These are phyloP conservation scores for Colletotrichum sp. DNA, from an alignment of 2,329 filamentous ascomycete genomes.

Conservation along the genomic window DNA sequence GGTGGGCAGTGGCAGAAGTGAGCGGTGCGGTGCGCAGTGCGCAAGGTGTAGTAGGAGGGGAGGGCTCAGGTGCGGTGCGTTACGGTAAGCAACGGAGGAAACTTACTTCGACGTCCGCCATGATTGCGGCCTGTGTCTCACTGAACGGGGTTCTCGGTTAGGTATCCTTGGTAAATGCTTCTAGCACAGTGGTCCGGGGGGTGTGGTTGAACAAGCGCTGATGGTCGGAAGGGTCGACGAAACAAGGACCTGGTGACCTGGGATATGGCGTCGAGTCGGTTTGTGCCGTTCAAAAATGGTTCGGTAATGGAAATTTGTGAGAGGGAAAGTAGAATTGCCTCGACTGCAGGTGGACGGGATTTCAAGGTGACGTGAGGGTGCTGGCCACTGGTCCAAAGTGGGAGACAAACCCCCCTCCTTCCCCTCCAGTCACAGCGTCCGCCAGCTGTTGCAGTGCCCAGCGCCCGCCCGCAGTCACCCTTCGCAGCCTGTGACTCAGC, in stretches of 20 bases:
- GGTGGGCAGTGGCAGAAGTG: constrained; percentile 14
- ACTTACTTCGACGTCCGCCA: constrained; percentile 36
- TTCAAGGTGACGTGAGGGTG: constrained; percentile 18
- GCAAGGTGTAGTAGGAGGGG: constrained; percentile 1
- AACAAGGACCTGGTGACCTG: not conserved
- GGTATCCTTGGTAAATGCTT: constrained; percentile 13
- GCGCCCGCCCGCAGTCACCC: not conserved
- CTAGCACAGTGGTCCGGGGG: not conserved
- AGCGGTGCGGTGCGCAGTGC: not conserved
- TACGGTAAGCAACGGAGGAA: constrained; percentile 16
- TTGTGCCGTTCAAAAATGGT: not conserved
- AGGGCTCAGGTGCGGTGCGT: constrained; percentile 21
- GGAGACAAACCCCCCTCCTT: not conserved
- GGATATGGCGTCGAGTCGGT: not conserved
- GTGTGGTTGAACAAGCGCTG: not conserved
- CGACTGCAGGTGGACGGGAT: constrained; percentile 4
- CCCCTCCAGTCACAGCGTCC: not conserved
- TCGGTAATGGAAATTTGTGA: constrained; percentile 11
- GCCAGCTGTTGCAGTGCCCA: not conserved
- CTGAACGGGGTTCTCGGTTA: constrained; percentile 17
- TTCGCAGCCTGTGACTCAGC: not conserved
- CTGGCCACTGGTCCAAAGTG: not conserved
- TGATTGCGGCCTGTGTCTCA: constrained; percentile 27
- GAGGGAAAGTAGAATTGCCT: constrained; percentile 2
- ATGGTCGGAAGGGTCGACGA: not conserved